Evolutionary conservation across 805 yeast genomes (phyloP).

Genomic region (Candida tibetensis): DNA sequence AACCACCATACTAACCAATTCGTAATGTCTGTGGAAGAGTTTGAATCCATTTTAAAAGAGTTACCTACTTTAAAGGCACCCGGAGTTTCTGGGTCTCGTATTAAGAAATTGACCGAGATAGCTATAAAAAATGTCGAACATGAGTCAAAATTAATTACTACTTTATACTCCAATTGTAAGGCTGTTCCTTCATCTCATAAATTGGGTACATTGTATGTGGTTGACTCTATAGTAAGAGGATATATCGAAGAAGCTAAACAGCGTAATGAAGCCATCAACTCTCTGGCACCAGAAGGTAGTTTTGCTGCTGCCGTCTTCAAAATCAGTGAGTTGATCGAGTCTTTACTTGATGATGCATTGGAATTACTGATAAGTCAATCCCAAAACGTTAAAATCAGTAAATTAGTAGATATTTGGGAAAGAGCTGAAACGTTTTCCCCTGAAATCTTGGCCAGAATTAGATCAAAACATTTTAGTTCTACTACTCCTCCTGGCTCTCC

Average conservation of each 20-base stretch:
- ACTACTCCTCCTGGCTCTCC: constrained; percentile 69
- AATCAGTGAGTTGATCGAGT: constrained; percentile 62
- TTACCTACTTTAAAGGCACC: constrained; percentile 66
- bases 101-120: constrained; percentile 75
- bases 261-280: constrained; percentile 44
- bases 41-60: constrained; percentile 48
- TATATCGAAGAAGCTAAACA: constrained; percentile 72
- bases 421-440: constrained; percentile 74
- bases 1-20: no score
- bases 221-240: constrained; percentile 89
- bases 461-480: constrained; percentile 57
- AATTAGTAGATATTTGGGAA: constrained; percentile 90
- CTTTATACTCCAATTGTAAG: constrained; percentile 64
- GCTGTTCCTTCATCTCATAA: constrained; percentile 77
- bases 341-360: constrained; percentile 61
- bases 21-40: constrained; percentile 48
- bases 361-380: constrained; percentile 51
- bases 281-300: constrained; percentile 63
- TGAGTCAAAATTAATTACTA: constrained; percentile 56
- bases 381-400: constrained; percentile 68
- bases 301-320: constrained; percentile 69
- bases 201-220: constrained; percentile 85
- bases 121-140: constrained; percentile 66
- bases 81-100: constrained; percentile 95
- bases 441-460: constrained; percentile 51